Evolutionary conservation across 495 filamentous ascomycete genomes (phyloP).

Genomic region (Delitschia confertaspora): DNA sequence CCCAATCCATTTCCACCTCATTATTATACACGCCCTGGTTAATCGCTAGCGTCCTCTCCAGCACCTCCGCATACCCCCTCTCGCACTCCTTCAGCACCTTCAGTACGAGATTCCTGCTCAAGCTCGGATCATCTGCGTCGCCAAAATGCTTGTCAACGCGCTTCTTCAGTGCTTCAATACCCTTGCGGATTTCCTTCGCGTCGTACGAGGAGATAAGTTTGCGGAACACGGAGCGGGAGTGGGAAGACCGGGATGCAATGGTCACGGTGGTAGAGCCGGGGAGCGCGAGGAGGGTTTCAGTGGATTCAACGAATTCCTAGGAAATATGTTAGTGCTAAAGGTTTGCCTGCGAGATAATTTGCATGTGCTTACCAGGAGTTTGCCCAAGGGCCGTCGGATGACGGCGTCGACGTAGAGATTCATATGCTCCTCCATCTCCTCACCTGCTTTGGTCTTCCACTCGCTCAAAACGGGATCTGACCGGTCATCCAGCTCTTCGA

Average conservation of each 20-base stretch:
- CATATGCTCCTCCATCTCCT: conserved; percentile 83
- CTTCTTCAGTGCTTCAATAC: conserved; percentile 76
- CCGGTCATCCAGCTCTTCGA: conserved; percentile 78
- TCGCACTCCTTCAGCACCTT: conserved; percentile 79
- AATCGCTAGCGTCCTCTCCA: conserved; percentile 59
- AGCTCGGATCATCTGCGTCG: conserved; percentile 64
- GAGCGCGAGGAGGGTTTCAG: conserved; percentile 56
- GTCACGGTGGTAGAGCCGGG: conserved; percentile 36
- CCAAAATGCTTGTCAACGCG: conserved; percentile 95
- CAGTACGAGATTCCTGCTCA: conserved; percentile 59
- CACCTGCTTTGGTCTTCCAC: conserved; percentile 66
- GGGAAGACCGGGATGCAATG: conserved; percentile 65
- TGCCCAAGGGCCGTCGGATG: conserved; percentile 79
- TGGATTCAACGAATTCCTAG: conserved; percentile 76
- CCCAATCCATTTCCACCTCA: conserved; percentile 48
- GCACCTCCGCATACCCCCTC: conserved; percentile 62
- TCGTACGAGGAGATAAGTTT: conserved; percentile 76
- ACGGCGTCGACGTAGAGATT: conserved; percentile 76
- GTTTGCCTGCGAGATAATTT: conserved; percentile 1
- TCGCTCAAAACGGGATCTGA: conserved; percentile 64
- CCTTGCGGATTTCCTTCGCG: conserved; percentile 69
- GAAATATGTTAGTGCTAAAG: conserved; percentile 3
- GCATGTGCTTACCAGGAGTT: conserved; percentile 42
- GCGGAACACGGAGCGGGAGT: conserved; percentile 71
- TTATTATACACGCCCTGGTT: conserved; percentile 55